These are phyloP conservation scores for Penicillium sp. DNA, from an alignment of 2,329 filamentous ascomycete species.

Conservation along the genomic window DNA sequence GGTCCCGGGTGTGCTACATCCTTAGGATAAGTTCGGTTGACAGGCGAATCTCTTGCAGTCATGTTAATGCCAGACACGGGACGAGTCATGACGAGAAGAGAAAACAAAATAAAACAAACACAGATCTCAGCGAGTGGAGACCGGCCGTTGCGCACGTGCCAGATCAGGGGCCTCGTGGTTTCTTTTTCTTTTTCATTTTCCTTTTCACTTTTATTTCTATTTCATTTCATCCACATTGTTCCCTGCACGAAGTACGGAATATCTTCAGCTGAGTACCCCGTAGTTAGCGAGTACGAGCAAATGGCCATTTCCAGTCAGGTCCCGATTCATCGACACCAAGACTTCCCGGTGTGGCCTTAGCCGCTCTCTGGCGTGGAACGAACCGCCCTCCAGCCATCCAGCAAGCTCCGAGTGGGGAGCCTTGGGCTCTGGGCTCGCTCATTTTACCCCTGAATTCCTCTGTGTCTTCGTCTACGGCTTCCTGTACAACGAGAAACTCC, in stretches of 20 bases:
- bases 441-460: constrained; percentile 24
- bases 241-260: background rate
- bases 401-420: constrained; percentile 18
- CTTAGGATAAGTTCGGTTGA: background rate
- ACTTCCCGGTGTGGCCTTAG: constrained; percentile 14
- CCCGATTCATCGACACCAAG: constrained; percentile 7
- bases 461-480: background rate
- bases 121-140: constrained; percentile 12
- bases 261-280: background rate
- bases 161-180: constrained; percentile 5
- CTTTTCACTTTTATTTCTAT: too few relatives aligned
- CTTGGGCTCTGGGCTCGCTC: constrained; percentile 12
- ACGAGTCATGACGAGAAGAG: background rate
- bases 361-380: constrained; percentile 12
- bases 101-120: background rate
- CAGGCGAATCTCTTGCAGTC: too few relatives aligned
- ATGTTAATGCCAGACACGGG: background rate
- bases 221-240: background rate
- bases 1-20: background rate
- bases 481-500: background rate
- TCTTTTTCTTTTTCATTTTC: background rate
- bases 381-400: constrained; percentile 14
- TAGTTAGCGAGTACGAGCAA: background rate
- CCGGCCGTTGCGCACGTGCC: constrained; percentile 15
- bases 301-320: background rate